phyloP scores from a whole-genome alignment of 805 yeast genomes.

The Wickerhamomyces pijperi region DNA sequence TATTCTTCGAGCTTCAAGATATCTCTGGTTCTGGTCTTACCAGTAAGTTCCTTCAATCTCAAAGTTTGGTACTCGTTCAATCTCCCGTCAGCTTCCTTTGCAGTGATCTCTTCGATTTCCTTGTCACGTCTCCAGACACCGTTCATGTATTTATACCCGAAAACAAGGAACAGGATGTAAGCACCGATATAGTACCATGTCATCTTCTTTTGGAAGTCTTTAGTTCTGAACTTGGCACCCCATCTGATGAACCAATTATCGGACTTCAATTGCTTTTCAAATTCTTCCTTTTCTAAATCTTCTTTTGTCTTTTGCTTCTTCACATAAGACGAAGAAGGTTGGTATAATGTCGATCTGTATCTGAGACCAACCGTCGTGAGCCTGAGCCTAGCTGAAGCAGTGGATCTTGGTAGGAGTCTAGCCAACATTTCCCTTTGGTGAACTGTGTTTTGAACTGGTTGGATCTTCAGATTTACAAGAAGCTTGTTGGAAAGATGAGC shows the following conservation, averaged over 20 bases:
- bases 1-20: constrained; percentile 48
- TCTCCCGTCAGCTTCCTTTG: constrained; percentile 23
- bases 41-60: constrained; percentile 49
- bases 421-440: background rate
- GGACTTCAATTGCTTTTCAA: constrained; percentile 24
- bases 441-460: too few species aligned
- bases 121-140: constrained; percentile 56
- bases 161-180: constrained; percentile 42
- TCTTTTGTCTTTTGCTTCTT: constrained; percentile 20
- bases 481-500: too few species aligned
- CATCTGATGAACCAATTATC: constrained; percentile 29
- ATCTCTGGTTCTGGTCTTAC: constrained; percentile 55
- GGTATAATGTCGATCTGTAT: constrained; percentile 12
- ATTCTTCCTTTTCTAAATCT: constrained; percentile 20
- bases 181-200: constrained; percentile 54
- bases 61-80: constrained; percentile 52
- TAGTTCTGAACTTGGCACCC: constrained; percentile 44
- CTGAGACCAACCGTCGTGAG: background rate
- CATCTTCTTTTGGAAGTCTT: constrained; percentile 48
- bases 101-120: constrained; percentile 35
- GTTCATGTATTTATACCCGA: constrained; percentile 56
- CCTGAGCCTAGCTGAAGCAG: background rate
- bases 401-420: background rate
- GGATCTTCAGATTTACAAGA: too few species aligned
- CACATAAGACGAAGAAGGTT: constrained; percentile 11